Evolutionary conservation across 768 basidiomycete genomes (phyloP), one percentile per base, ranked within the genome.

Genomic region (Scleroderma citrinum): DNA sequence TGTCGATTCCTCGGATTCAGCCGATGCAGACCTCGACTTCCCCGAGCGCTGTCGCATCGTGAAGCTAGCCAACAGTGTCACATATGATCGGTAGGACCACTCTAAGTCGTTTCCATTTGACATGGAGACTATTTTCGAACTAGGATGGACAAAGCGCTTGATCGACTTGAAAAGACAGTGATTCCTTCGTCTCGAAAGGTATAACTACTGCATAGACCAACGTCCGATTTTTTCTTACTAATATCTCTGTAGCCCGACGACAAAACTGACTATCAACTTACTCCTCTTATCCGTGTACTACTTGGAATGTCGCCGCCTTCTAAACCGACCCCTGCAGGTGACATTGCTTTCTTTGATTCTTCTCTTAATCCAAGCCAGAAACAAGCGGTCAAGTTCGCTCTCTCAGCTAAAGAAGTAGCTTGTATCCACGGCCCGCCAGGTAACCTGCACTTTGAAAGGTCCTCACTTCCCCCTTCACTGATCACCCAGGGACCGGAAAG

Each of bases 391-490:
- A 72, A 68, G 45, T 93, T 96, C 59, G 85, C 85, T n/a, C 66
- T 99, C 5, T 80, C 80, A 53, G 81, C 88, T 0, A 75, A 78
- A 5, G 85, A 95, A 62, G 78, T 97, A 0, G 91, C 90, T 1
- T 91, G 92, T 57, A 92, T 99, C 21, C 94, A 98, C 60, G 96
- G 96, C 0, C 96, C 96, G n/a, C 96, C 96, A 52, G 95, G 95
- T 80, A 60, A 13, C 20, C 8, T n/a, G 7, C 5, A 17, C n/a
- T 35, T 38, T 11, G 30, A 32, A 54, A 21, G 23, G 36, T 38
- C 6, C 42, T 7, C 30, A 37, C 47, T 5, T 35, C 12, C 12
- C 5, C 34, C 5, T 35, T 29, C 26, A 29, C 40, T 43, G 19
- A 51, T 39, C 8, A 19, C 19, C 10, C 46, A 83, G 84, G 89